A percentile compares a stretch with the other conserved stretches of the same genome.
Evolutionary conservation across 169 alveolate genomes (phyloP).

Genomic region (Eimeria falciformis): DNA sequence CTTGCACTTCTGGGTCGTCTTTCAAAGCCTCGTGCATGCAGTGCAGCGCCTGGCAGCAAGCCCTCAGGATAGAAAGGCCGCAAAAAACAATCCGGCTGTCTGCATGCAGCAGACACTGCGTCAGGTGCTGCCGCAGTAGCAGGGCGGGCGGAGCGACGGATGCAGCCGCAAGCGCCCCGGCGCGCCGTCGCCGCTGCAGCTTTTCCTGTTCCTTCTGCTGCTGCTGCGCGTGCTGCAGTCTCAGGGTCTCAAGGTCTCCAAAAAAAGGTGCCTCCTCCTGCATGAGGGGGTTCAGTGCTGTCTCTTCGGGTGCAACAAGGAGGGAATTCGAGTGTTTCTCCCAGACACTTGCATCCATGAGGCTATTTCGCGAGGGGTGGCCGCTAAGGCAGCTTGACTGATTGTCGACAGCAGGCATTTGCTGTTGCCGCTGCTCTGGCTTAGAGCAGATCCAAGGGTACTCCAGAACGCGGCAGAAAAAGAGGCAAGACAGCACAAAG

Average conservation of each 20-base stretch:
- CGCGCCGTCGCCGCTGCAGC: slow-evolving; percentile 16
- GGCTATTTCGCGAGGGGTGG: too few species aligned
- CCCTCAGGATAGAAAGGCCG: slow-evolving; percentile 46
- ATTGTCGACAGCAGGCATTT: not conserved
- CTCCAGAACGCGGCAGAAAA: slow-evolving; percentile 57
- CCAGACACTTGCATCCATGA: too few species aligned
- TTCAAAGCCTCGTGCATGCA: slow-evolving; percentile 38
- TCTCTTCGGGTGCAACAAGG: too few species aligned
- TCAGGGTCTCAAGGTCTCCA: slow-evolving; percentile 30
- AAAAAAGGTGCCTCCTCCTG: not conserved
- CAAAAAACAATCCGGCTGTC: slow-evolving; percentile 15
- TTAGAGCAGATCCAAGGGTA: slow-evolving; percentile 11
- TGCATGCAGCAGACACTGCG: slow-evolving; percentile 55
- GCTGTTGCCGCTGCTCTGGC: not conserved
- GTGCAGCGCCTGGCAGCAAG: slow-evolving; percentile 52
- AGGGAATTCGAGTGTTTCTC: too few species aligned
- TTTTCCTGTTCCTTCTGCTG: slow-evolving; percentile 43
- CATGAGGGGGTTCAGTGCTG: too few species aligned
- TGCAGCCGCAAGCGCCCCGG: slow-evolving; percentile 20
- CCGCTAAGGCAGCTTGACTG: not conserved
- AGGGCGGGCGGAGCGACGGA: slow-evolving; percentile 34
- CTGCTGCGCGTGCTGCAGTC: slow-evolving; percentile 43
- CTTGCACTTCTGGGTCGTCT: not conserved
- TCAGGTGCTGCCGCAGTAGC: slow-evolving; percentile 61
- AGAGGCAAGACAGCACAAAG: slow-evolving; percentile 52